A percentile compares a stretch with the other conserved stretches of the same genome.
Conservation (phyloP, 2,329 filamentous ascomycete species). For the Scedosporium apiospermum region DNA sequence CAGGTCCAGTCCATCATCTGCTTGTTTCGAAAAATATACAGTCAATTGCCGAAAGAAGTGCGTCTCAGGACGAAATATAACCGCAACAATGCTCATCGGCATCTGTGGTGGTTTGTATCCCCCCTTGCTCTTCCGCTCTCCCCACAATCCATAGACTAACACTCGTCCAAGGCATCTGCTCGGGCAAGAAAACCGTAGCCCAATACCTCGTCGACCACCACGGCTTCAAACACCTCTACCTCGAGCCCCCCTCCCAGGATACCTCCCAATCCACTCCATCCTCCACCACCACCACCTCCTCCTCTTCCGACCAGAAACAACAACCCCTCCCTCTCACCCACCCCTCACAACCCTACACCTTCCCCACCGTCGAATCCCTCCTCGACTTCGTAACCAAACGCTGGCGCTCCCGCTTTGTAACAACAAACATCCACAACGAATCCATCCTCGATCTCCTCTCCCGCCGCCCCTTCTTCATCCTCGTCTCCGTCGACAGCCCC, state of each 20-base stretch:
- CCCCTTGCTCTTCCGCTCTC: not conserved
- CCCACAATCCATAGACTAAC: constrained; percentile 9
- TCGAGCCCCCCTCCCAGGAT: constrained; percentile 28
- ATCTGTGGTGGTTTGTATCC: constrained; percentile 56
- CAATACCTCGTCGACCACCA: constrained; percentile 79
- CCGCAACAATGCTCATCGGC: constrained; percentile 58
- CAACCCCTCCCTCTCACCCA: constrained; percentile 3
- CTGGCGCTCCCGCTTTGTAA: constrained; percentile 81
- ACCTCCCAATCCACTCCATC: constrained; percentile 52
- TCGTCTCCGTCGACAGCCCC: constrained; percentile 86
- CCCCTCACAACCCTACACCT: constrained; percentile 25
- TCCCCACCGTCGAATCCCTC: constrained; percentile 56
- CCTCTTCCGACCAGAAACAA: not conserved
- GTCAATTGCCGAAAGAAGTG: not conserved
- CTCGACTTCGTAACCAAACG: constrained; percentile 76
- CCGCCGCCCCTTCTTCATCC: constrained; percentile 81
- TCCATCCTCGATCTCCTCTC: constrained; percentile 63
- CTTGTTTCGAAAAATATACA: not conserved
- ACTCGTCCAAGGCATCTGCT: constrained; percentile 63
- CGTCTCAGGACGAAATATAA: constrained; percentile 26
- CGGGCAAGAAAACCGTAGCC: constrained; percentile 84
- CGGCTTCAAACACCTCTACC: constrained; percentile 64
- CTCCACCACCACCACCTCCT: constrained; percentile 28
- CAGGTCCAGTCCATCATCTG: not conserved
- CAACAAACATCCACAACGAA: constrained; percentile 70